A percentile compares a stretch with the other conserved stretches of the same genome.
Evolutionary conservation across 768 basidiomycete species (phyloP).

Genomic region (Mycena indigotica): DNA sequence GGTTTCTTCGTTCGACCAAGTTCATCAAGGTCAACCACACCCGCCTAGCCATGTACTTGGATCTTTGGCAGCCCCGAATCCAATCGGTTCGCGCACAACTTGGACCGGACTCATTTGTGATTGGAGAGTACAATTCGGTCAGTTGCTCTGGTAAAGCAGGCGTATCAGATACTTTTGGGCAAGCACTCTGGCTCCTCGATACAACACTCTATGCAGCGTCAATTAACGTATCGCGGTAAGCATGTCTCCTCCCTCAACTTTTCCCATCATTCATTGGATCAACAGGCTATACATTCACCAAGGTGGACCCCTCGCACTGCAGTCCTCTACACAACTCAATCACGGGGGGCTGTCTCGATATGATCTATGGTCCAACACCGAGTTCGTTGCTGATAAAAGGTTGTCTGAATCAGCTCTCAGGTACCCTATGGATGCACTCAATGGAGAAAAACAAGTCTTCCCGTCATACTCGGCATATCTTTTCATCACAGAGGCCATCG

Average conservation of each 20-base stretch:
- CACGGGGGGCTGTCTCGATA: slow-evolving; percentile 50
- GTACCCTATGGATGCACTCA: slow-evolving; percentile 51
- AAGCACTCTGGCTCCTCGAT: slow-evolving; percentile 55
- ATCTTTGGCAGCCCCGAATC: slow-evolving; percentile 58
- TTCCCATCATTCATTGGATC: background rate
- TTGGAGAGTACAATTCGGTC: slow-evolving; percentile 60
- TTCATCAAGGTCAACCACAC: slow-evolving; percentile 52
- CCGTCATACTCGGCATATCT: slow-evolving; percentile 57
- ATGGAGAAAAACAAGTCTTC: slow-evolving; percentile 53
- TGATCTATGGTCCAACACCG: slow-evolving; percentile 49
- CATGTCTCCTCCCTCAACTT: background rate
- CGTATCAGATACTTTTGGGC: slow-evolving; percentile 58
- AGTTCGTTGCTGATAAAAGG: too few species aligned
- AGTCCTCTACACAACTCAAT: slow-evolving; percentile 52
- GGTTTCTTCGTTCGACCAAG: background rate
- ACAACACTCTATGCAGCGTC: slow-evolving; percentile 52
- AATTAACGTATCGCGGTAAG: slow-evolving; percentile 50
- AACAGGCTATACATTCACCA: slow-evolving; percentile 55
- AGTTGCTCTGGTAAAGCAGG: slow-evolving; percentile 53
- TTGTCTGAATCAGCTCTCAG: slow-evolving; percentile 25
- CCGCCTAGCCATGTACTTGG: slow-evolving; percentile 52
- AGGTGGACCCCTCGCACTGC: slow-evolving; percentile 53
- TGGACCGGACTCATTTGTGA: slow-evolving; percentile 50
- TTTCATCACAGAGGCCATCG: slow-evolving; percentile 51
- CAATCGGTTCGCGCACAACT: slow-evolving; percentile 47